phyloP scores from a whole-genome alignment of 139 green algal species.

The Limnomonas spitsbergensis region DNA sequence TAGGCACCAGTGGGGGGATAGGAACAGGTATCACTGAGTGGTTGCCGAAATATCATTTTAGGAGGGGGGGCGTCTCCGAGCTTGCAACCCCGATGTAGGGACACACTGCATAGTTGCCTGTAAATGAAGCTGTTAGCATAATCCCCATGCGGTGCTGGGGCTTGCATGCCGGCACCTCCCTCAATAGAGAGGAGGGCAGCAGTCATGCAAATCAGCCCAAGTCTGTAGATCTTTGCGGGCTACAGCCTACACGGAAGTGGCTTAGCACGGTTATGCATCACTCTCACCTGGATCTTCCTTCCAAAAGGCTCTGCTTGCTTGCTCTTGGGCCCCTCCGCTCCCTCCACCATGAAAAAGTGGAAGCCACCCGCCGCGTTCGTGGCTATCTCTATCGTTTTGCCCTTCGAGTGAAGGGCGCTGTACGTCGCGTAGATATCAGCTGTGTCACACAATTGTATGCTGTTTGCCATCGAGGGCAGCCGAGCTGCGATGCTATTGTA shows the following conservation, averaged over 20 bases:
- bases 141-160: too few relatives aligned
- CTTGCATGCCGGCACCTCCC: too few relatives aligned
- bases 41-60: too few relatives aligned
- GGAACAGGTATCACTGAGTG: too few relatives aligned
- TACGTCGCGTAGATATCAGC: conserved; percentile 36
- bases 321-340: neutral
- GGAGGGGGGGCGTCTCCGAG: too few relatives aligned
- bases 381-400: conserved; percentile 12
- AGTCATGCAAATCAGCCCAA: too few relatives aligned
- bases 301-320: neutral
- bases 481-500: conserved; percentile 19
- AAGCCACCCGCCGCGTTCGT: conserved; percentile 22
- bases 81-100: too few relatives aligned
- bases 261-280: neutral
- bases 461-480: neutral
- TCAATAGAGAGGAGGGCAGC: too few relatives aligned
- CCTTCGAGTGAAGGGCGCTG: conserved; percentile 38
- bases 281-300: neutral
- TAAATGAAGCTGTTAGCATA: too few relatives aligned
- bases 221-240: too few relatives aligned
- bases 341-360: conserved; percentile 36
- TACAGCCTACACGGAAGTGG: neutral
- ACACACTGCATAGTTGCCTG: too few relatives aligned
- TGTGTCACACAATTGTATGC: conserved; percentile 3
- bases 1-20: too few relatives aligned